Base-by-base conservation (phyloP, 2,329 filamentous ascomycete genomes). In the Sporothrix brasiliensis region DNA sequence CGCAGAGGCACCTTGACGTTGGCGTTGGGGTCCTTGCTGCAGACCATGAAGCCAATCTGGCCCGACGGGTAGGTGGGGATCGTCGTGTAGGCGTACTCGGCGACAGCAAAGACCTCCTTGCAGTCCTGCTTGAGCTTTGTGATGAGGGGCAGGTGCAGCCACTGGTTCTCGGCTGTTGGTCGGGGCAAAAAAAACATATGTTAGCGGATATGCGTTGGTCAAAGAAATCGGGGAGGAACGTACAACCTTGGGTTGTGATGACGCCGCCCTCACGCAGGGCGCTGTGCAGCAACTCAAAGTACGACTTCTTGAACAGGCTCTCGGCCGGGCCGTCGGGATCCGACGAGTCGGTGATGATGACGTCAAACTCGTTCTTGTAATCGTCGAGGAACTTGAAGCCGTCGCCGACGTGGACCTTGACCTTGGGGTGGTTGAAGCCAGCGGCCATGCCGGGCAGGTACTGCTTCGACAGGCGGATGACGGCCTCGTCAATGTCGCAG, bases 221-320 rank as follows among this genome's bases (percentile, higher is more conserved):
- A 65, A 19, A 69, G 61, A 75, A 74, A 71, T 73, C 70, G 72
- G 41, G 58, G 67, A 73, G 89, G 76, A 86, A 92, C 93, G 88
- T 93, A 97, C 93, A 97, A 99, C 95, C 95, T 97, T 99, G 95
- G 80, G 95, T 99, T 83, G 93, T 94, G 84, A 99, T 98, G 80
- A 99, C 93, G 85, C 95, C 95, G 83, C 94, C 94, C 78, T 97
- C 93, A 76, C 92, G 90, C 77, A 98, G 89, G 77, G 95, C 95
- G 79, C 90, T 92, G 81, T 91, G 87, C 73, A 99, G 88, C 76
- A 99, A 90, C 87, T 97, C 87, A 83, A 98, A 99, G 88, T 99
- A 99, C 73, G 93, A 91, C 87, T 97, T 97, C 88, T 98, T 89
- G 91, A 99, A 99, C 75, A 99, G 88, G 78, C 88, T 91, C 88